Evolutionary conservation across 2,329 filamentous ascomycete species (phyloP).

Genomic region (Pseudogymnoascus sp.): DNA sequence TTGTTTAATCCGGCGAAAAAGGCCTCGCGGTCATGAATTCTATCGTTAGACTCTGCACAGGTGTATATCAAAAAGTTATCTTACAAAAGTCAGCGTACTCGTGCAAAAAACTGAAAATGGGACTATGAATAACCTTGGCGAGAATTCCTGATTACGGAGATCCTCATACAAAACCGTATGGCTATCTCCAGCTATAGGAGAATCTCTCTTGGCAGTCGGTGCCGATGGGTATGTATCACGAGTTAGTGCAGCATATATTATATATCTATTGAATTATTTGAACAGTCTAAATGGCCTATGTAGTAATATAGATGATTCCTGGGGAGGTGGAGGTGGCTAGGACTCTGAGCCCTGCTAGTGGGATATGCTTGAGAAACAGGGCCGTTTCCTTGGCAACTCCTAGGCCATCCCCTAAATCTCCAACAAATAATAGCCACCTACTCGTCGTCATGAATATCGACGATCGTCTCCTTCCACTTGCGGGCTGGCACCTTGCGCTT

Average conservation of each 20-base stretch:
- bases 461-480: slow-evolving; percentile 40
- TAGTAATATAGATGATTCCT: neutral
- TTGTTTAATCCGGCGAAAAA: slow-evolving; percentile 15
- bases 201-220: neutral
- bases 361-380: neutral
- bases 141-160: neutral
- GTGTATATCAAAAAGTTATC: neutral
- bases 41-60: neutral
- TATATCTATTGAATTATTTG: neutral
- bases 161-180: neutral
- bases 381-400: neutral
- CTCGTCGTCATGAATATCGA: slow-evolving; percentile 55
- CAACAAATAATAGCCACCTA: slow-evolving; percentile 32
- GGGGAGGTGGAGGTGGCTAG: too few relatives aligned
- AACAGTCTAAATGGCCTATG: neutral
- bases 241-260: neutral
- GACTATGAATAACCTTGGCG: neutral
- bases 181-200: neutral
- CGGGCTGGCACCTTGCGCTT: slow-evolving; percentile 29
- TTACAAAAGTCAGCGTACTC: neutral
- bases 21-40: neutral
- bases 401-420: neutral
- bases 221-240: neutral
- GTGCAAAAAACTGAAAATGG: neutral
- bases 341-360: too few relatives aligned